Conservation (phyloP, 1,139 yeast genomes). For the Arxiozyma heterogenica region DNA sequence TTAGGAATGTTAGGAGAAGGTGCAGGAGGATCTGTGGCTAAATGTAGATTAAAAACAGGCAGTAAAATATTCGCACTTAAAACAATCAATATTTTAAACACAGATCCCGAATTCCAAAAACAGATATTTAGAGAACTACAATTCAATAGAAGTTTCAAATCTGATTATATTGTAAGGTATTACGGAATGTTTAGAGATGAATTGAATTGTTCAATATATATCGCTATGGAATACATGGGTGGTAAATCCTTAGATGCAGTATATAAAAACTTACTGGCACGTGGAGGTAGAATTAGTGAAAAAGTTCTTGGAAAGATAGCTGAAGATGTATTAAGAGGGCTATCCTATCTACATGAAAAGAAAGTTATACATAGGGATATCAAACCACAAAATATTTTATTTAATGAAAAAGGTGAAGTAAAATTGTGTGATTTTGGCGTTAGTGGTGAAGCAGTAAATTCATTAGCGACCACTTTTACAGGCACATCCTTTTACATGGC, state of each 20-base stretch:
- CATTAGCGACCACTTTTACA: slow-evolving; percentile 89
- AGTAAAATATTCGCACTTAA: slow-evolving; percentile 73
- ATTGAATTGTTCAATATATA: slow-evolving; percentile 66
- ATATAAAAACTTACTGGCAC: slow-evolving; percentile 52
- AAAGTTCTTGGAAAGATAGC: slow-evolving; percentile 86
- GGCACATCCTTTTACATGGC: slow-evolving; percentile 99
- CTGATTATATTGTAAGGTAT: slow-evolving; percentile 80
- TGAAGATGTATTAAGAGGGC: slow-evolving; percentile 71
- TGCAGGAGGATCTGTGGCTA: slow-evolving; percentile 81
- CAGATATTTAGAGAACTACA: slow-evolving; percentile 86
- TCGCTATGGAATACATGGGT: slow-evolving; percentile 96
- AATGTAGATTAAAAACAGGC: slow-evolving; percentile 53
- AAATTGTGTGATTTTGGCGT: slow-evolving; percentile 98
- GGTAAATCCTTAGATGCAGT: slow-evolving; percentile 86
- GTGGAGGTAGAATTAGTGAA: slow-evolving; percentile 85
- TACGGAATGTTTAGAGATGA: slow-evolving; percentile 85
- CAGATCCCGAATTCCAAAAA: slow-evolving; percentile 67
- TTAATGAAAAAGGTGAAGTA: slow-evolving; percentile 69
- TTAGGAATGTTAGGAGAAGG: slow-evolving; percentile 82
- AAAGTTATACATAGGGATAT: slow-evolving; percentile 87
- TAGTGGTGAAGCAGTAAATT: slow-evolving; percentile 90
- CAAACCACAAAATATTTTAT: slow-evolving; percentile 82
- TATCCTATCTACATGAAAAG: slow-evolving; percentile 79
- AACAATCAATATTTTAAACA: slow-evolving; percentile 58
- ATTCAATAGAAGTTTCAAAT: slow-evolving; percentile 71